Evolutionary conservation across 768 basidiomycete species (phyloP).

Genomic region (Tephrocybe rancida): DNA sequence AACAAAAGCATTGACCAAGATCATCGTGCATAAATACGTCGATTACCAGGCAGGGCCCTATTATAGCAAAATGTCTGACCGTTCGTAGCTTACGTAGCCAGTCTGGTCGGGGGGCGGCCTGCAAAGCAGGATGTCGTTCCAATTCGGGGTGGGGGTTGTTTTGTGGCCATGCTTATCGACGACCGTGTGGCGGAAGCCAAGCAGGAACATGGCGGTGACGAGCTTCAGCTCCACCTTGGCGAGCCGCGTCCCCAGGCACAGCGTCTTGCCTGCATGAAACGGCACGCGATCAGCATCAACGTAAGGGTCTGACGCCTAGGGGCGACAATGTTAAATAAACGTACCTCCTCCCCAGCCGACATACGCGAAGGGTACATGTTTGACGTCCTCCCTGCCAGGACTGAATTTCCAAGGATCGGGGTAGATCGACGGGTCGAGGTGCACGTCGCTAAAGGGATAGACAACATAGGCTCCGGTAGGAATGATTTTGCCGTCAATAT

Average conservation of each 20-base stretch:
- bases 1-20: not conserved
- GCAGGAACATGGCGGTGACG: slow-evolving; percentile 64
- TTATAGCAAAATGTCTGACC: slow-evolving; percentile 37
- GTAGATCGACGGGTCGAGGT: slow-evolving; percentile 72
- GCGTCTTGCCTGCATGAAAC: slow-evolving; percentile 55
- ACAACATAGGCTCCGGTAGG: slow-evolving; percentile 77
- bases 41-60: not conserved
- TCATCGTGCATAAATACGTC: slow-evolving; percentile 8
- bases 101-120: slow-evolving; percentile 54
- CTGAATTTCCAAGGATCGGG: slow-evolving; percentile 80
- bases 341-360: slow-evolving; percentile 83
- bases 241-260: slow-evolving; percentile 73
- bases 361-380: slow-evolving; percentile 55
- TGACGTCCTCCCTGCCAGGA: slow-evolving; percentile 53
- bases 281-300: slow-evolving; percentile 12
- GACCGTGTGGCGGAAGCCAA: slow-evolving; percentile 61
- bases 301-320: slow-evolving; percentile 9
- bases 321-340: slow-evolving; percentile 25
- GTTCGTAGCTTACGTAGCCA: slow-evolving; percentile 55
- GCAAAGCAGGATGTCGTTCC: slow-evolving; percentile 77
- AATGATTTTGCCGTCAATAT: slow-evolving; percentile 69
- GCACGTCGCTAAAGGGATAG: slow-evolving; percentile 81
- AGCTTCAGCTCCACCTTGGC: slow-evolving; percentile 78
- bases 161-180: slow-evolving; percentile 55
- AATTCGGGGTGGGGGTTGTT: slow-evolving; percentile 57